Evolutionary conservation across 164 flowering plant genomes (phyloP).

Genomic region (Aristolochia contorta): DNA sequence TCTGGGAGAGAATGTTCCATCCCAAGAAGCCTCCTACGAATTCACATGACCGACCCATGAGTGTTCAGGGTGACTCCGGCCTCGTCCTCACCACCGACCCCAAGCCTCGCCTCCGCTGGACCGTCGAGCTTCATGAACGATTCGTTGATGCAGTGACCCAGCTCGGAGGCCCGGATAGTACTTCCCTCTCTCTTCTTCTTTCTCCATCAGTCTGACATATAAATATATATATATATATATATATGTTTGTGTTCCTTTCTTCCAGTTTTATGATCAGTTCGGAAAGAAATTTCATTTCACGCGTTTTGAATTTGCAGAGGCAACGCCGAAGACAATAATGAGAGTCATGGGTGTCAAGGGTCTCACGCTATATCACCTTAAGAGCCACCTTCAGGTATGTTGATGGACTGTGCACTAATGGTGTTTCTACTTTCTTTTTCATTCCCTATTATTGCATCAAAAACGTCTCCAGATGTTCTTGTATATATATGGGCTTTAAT

Average conservation of each 20-base stretch:
- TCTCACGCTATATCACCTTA: constrained; percentile 96
- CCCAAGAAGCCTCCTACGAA: constrained; percentile 83
- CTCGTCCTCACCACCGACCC: constrained; percentile 99
- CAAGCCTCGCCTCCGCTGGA: constrained; percentile 97
- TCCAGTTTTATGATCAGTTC: not conserved
- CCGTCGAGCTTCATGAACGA: constrained; percentile 94
- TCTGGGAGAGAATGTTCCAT: constrained; percentile 73
- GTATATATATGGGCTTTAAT: not conserved
- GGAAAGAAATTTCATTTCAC: not conserved
- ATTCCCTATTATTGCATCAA: too few relatives aligned
- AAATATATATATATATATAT: too few relatives aligned
- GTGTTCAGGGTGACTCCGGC: constrained; percentile 92
- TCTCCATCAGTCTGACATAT: too few relatives aligned
- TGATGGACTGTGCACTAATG: not conserved
- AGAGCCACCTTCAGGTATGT: constrained; percentile 96
- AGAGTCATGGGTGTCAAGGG: constrained; percentile 99
- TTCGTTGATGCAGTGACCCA: constrained; percentile 98
- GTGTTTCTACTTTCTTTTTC: too few relatives aligned
- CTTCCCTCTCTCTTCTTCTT: not conserved
- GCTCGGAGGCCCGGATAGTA: constrained; percentile 98
- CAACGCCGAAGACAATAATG: constrained; percentile 98
- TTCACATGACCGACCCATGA: constrained; percentile 64
- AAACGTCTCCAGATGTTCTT: not conserved
- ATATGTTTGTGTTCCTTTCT: not conserved
- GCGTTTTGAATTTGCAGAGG: constrained; percentile 43